Base-by-base conservation (phyloP, 2,329 filamentous ascomycete genomes). In the Aspergillus luchuensis region DNA sequence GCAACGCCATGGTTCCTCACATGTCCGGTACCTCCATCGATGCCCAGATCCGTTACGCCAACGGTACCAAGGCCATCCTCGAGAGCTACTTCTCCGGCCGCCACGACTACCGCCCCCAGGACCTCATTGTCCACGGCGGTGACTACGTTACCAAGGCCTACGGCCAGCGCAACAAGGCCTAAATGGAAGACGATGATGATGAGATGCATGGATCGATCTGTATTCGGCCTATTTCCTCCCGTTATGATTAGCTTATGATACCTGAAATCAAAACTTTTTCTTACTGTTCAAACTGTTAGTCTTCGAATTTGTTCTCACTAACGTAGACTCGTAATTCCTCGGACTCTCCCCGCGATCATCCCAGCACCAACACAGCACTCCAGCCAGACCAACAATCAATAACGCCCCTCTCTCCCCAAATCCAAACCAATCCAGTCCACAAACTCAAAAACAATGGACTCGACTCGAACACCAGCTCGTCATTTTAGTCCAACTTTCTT, bases 1-100 rank as follows among this genome's bases (percentile, higher is more conserved):
- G 95, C 76, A 98, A 98, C 82, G 95, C 93, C 81, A 99, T 95
- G 91, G 93, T 97, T 62, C 92, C 95, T 59, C 95, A 98, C 88
- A 97, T 98, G 92, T 97, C 92, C 11, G 95, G 95, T 76, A 98
- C 94, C 61, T 97, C 93, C n/a, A 89, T 99, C 75, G 95, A 99
- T 76, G 95, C 95, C 61, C 95, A 99, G 85, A 89, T 91, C 82
- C 88, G 92, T 68, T 97, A 97, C 76, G 91, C 92, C 72, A 84
- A 89, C 66, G 92, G 92, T 71, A 90, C 87, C 79, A 97, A 97
- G 90, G 80, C 84, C 68, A 98, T 99, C 75, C 84, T 99, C 62
- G 85, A 94, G 67, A 92, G 89, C 80, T 99, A 98, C 86, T 91
- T 97, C 77, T 87, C 84, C 68, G 93, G 93, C 71, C 89, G 87